Conservation (phyloP, 2,329 filamentous ascomycete genomes). For the Neonectria neomacrospora region DNA sequence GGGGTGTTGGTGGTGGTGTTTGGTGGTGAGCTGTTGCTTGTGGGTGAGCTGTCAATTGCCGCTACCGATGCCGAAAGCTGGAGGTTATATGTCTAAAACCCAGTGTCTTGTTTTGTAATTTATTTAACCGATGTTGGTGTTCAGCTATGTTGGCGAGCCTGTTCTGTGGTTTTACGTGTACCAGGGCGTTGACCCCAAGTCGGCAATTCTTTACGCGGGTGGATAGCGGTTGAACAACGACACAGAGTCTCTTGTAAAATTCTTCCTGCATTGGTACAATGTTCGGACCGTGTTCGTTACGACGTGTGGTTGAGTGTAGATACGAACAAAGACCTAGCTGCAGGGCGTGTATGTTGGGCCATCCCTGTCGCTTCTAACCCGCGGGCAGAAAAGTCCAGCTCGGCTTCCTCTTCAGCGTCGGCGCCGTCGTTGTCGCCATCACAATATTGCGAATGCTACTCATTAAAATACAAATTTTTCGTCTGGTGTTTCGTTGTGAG, state of each 20-base stretch:
- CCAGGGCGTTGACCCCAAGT: neutral
- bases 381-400: slow-evolving; percentile 35
- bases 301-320: no score
- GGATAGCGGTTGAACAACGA: neutral
- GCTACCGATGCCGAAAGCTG: neutral
- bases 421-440: slow-evolving; percentile 42
- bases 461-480: no score
- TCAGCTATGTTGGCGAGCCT: neutral
- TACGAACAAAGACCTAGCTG: neutral
- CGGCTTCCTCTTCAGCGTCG: slow-evolving; percentile 44
- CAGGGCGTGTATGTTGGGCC: no score
- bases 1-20: neutral
- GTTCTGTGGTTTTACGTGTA: neutral
- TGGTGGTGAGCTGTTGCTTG: no score
- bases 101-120: neutral
- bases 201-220: neutral
- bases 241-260: neutral
- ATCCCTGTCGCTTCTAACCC: neutral
- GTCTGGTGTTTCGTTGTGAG: no score
- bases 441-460: slow-evolving; percentile 46
- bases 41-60: neutral
- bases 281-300: neutral
- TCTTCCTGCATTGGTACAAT: neutral
- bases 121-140: neutral
- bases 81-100: no score